phyloP scores from a whole-genome alignment of 2,329 filamentous ascomycete genomes.

The Stemphylium vesicarium region DNA sequence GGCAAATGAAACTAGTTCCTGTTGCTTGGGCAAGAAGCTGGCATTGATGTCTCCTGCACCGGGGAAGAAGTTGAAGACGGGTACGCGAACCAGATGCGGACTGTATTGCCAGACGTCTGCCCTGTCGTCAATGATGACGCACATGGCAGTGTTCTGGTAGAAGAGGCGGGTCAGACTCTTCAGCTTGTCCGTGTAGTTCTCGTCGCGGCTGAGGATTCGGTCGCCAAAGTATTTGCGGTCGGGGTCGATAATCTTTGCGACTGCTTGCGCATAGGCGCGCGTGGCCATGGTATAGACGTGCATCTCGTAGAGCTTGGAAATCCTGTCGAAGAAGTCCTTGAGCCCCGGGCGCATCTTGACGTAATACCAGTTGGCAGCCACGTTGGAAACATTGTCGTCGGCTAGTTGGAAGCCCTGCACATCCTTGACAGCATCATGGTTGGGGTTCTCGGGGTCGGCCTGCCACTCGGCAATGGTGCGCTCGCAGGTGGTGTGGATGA shows the following conservation, averaged over 20 bases:
- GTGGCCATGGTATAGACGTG: slow-evolving; percentile 99
- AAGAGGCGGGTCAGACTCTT: slow-evolving; percentile 93
- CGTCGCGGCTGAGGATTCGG: slow-evolving; percentile 92
- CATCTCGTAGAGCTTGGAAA: slow-evolving; percentile 85
- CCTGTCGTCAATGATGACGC: slow-evolving; percentile 96
- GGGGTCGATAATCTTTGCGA: slow-evolving; percentile 91
- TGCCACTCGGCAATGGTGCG: slow-evolving; percentile 97
- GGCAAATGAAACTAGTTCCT: slow-evolving; percentile 41
- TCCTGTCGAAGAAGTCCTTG: slow-evolving; percentile 76
- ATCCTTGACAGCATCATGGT: slow-evolving; percentile 87
- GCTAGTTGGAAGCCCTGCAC: slow-evolving; percentile 86
- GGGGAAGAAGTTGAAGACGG: slow-evolving; percentile 96
- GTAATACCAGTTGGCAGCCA: slow-evolving; percentile 75
- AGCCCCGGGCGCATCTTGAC: slow-evolving; percentile 95
- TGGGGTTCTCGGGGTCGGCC: slow-evolving; percentile 83
- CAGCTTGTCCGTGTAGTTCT: slow-evolving; percentile 89
- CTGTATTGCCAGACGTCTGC: slow-evolving; percentile 96
- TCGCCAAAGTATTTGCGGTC: slow-evolving; percentile 89
- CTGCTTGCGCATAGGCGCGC: slow-evolving; percentile 89
- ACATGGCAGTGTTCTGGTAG: slow-evolving; percentile 97
- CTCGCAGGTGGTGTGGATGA: slow-evolving; percentile 97
- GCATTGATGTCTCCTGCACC: slow-evolving; percentile 99
- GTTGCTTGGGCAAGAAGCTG: slow-evolving; percentile 86
- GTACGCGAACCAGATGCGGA: slow-evolving; percentile 91
- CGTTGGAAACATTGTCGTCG: slow-evolving; percentile 66